Evolutionary conservation across 1,284 basidiomycete genomes (phyloP).

Genomic region (Rhodotorula sp.): DNA sequence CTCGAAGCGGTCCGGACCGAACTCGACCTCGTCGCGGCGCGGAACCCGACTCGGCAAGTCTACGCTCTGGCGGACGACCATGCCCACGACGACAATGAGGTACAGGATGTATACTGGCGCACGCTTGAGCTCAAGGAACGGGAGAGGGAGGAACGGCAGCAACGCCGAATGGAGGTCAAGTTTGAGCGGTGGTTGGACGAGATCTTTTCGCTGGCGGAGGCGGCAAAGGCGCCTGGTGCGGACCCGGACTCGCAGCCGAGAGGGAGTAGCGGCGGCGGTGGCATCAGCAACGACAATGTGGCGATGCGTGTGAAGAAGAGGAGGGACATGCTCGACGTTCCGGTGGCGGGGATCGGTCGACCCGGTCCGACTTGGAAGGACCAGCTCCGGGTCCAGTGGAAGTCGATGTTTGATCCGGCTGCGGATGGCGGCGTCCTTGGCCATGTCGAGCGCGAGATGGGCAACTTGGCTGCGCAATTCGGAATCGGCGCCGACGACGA

Average conservation of each 20-base stretch:
- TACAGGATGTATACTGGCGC: neutral
- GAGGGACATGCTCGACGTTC: slow-evolving; percentile 3
- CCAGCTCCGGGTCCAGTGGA: slow-evolving; percentile 1
- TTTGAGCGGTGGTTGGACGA: slow-evolving; percentile 9
- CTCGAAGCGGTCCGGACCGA: slow-evolving; percentile 3
- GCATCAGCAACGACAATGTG: neutral
- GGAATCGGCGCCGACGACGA: neutral
- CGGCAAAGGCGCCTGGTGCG: too few relatives aligned
- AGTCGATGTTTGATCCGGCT: neutral
- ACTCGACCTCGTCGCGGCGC: neutral
- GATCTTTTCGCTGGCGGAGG: neutral
- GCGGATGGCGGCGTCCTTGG: slow-evolving; percentile 14
- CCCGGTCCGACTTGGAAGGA: neutral
- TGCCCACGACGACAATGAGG: neutral
- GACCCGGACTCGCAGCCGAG: too few relatives aligned
- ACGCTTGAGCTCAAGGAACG: neutral
- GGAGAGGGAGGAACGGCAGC: neutral
- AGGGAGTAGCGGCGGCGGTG: neutral
- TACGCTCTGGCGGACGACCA: neutral
- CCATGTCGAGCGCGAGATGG: neutral
- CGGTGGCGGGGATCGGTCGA: neutral
- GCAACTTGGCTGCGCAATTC: neutral
- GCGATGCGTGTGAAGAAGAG: neutral
- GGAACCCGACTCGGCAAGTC: neutral
- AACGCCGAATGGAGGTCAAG: neutral